These are phyloP conservation scores for Panicum miliaceum DNA, from an alignment of 176 grass and related monocot genomes.

Conservation along the genomic window DNA sequence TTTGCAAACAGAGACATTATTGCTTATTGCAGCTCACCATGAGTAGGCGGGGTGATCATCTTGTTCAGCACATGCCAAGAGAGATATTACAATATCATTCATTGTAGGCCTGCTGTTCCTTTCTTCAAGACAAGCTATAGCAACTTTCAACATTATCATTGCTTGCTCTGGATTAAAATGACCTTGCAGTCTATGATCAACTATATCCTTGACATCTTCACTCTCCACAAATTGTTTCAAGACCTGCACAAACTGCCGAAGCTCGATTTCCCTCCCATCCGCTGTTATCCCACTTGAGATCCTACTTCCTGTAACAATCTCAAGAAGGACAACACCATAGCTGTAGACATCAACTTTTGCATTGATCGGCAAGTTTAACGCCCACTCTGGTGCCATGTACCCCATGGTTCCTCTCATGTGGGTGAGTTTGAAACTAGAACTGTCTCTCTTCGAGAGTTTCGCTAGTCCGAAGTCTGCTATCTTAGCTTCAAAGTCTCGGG, in stretches of 20 bases:
- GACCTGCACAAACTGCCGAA: constrained; percentile 42
- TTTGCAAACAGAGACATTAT: constrained; percentile 13
- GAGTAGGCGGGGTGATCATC: constrained; percentile 56
- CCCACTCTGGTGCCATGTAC: constrained; percentile 83
- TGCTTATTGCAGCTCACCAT: constrained; percentile 40
- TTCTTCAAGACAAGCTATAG: constrained; percentile 60
- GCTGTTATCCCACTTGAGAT: constrained; percentile 48
- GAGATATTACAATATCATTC: constrained; percentile 55
- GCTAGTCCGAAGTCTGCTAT: constrained; percentile 80
- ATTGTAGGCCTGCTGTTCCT: constrained; percentile 64
- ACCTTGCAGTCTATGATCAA: constrained; percentile 50
- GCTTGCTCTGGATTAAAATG: constrained; percentile 54
- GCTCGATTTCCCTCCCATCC: constrained; percentile 23
- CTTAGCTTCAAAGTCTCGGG: constrained; percentile 70
- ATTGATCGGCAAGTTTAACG: constrained; percentile 48
- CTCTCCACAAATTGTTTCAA: constrained; percentile 39
- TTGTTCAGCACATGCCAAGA: constrained; percentile 53
- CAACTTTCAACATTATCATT: constrained; percentile 42
- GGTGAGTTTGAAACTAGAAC: constrained; percentile 40
- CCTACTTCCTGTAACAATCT: constrained; percentile 59
- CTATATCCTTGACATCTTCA: constrained; percentile 48
- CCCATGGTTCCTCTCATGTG: constrained; percentile 72
- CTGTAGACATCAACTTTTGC: constrained; percentile 74
- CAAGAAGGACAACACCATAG: constrained; percentile 62
- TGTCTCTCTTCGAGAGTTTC: constrained; percentile 62